A percentile compares a stretch with the other conserved stretches of the same genome.
phyloP scores from a whole-genome alignment of 495 filamentous ascomycete species.

The Xanthoparmelia taractica region DNA sequence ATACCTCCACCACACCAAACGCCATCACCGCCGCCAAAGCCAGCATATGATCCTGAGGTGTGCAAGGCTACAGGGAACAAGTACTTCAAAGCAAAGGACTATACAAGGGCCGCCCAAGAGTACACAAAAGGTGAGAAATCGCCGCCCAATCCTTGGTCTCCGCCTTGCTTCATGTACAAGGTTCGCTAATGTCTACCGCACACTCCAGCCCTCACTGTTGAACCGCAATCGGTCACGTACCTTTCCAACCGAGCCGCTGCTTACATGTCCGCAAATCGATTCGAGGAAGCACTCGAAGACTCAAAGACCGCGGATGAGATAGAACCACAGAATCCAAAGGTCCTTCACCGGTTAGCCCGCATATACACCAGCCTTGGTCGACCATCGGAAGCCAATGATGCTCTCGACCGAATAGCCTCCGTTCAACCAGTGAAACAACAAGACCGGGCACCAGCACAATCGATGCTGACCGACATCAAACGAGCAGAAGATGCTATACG shows the following conservation, averaged over 20 bases:
- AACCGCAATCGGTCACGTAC: slow-evolving; percentile 76
- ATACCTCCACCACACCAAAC: slow-evolving; percentile 72
- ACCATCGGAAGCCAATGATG: slow-evolving; percentile 78
- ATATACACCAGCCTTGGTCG: slow-evolving; percentile 80
- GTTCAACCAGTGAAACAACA: slow-evolving; percentile 62
- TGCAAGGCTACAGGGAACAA: slow-evolving; percentile 93
- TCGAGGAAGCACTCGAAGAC: slow-evolving; percentile 72
- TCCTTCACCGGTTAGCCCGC: slow-evolving; percentile 76
- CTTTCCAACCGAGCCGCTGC: slow-evolving; percentile 93
- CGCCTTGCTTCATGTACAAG: not conserved
- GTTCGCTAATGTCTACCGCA: slow-evolving; percentile 8
- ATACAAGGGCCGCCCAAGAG: slow-evolving; percentile 73
- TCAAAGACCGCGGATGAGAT: slow-evolving; percentile 70
- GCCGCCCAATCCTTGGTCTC: not conserved
- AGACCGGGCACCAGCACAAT: slow-evolving; percentile 68
- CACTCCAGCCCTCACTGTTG: slow-evolving; percentile 65
- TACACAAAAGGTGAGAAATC: slow-evolving; percentile 75
- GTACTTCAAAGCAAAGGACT: slow-evolving; percentile 89
- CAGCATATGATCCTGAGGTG: slow-evolving; percentile 65
- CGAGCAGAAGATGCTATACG: slow-evolving; percentile 71
- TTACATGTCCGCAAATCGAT: slow-evolving; percentile 75
- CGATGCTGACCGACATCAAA: slow-evolving; percentile 74
- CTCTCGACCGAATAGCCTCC: slow-evolving; percentile 55
- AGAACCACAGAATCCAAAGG: slow-evolving; percentile 75
- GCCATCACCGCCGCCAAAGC: slow-evolving; percentile 41